phyloP scores from a whole-genome alignment of 2,329 filamentous ascomycete species.

The Lomentospora prolificans region DNA sequence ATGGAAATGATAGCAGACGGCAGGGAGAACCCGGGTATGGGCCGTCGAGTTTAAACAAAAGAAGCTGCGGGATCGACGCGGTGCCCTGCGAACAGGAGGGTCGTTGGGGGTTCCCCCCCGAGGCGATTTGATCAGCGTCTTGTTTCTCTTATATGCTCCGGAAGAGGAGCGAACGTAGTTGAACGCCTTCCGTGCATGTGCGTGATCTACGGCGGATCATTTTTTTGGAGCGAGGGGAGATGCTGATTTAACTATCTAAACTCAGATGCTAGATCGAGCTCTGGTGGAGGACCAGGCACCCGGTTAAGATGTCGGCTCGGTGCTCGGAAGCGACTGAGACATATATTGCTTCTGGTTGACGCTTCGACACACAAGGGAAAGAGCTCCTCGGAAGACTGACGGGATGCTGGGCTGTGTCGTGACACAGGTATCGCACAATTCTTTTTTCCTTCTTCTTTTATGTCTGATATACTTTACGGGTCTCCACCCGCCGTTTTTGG shows the following conservation, averaged over 20 bases:
- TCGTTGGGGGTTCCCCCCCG: neutral
- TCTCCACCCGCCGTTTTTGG: too few relatives aligned
- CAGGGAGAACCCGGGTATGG: neutral
- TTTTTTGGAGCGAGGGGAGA: neutral
- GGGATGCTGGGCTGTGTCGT: neutral
- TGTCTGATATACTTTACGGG: neutral
- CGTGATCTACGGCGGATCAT: neutral
- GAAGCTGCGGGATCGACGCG: neutral
- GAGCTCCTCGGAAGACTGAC: neutral
- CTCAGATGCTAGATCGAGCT: neutral
- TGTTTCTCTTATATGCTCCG: neutral
- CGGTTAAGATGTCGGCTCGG: neutral
- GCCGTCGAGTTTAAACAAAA: neutral
- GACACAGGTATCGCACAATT: neutral
- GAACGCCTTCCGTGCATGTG: slow-evolving; percentile 1
- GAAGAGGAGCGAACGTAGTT: neutral
- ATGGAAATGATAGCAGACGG: too few relatives aligned
- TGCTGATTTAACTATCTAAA: neutral
- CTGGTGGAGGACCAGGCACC: neutral
- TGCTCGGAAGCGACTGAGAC: neutral
- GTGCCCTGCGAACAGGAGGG: neutral
- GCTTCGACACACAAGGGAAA: neutral
- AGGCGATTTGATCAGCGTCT: neutral
- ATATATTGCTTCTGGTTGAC: neutral
- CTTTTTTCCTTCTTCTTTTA: too few relatives aligned